phyloP scores from a whole-genome alignment of 1,284 basidiomycete genomes.

The Chiua sp. region DNA sequence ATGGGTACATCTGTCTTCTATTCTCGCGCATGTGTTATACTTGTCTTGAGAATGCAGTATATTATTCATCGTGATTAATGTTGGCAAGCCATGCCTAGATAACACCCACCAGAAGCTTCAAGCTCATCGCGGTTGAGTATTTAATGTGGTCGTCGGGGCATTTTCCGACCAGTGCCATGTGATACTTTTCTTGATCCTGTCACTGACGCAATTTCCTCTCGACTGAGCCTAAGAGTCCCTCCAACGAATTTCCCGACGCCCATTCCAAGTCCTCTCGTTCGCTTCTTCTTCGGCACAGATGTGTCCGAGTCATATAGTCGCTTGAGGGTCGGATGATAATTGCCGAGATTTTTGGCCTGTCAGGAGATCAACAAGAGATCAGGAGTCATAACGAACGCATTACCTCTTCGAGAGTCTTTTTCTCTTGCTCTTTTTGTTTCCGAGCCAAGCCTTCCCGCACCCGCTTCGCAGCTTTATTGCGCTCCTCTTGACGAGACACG shows the following conservation, averaged over 20 bases:
- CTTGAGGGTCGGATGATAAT: slow-evolving; percentile 80
- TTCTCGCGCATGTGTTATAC: slow-evolving; percentile 2
- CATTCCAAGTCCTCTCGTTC: slow-evolving; percentile 71
- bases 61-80: background rate
- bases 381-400: background rate
- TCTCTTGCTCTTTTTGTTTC: slow-evolving; percentile 62
- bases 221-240: slow-evolving; percentile 68
- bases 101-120: too few relatives aligned
- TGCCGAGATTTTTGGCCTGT: slow-evolving; percentile 79
- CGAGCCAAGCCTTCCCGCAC: slow-evolving; percentile 69
- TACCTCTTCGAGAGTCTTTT: slow-evolving; percentile 70
- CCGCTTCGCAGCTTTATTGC: slow-evolving; percentile 68
- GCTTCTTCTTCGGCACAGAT: slow-evolving; percentile 44
- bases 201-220: slow-evolving; percentile 58
- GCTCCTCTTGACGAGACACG: slow-evolving; percentile 60
- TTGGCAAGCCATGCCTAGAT: background rate
- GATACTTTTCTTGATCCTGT: slow-evolving; percentile 34
- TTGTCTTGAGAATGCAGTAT: slow-evolving; percentile 4
- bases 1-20: slow-evolving; percentile 7
- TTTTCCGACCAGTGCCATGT: slow-evolving; percentile 19
- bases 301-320: slow-evolving; percentile 57
- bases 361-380: slow-evolving; percentile 9
- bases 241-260: slow-evolving; percentile 77
- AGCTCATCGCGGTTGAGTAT: too few relatives aligned
- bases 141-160: slow-evolving; percentile 19